Percentiles rank a stretch among this genome's conserved stretches.
These are phyloP conservation scores for Aspergillus neoniger DNA, from an alignment of 2,329 filamentous ascomycete genomes.

Conservation along the genomic window DNA sequence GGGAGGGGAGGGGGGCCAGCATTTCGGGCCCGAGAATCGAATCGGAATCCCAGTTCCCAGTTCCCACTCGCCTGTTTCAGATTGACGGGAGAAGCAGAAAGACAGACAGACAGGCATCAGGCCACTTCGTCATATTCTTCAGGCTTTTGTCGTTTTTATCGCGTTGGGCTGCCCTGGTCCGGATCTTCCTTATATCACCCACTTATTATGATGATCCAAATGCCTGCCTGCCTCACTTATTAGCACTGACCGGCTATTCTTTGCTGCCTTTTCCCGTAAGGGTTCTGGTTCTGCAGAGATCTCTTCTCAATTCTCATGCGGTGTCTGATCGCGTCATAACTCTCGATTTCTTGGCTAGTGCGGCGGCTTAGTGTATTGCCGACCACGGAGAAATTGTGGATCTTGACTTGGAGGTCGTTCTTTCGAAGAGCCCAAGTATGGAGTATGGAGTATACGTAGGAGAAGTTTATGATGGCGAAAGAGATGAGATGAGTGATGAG, in stretches of 20 bases:
- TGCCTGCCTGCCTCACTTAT: background rate
- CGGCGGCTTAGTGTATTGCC: constrained; percentile 1
- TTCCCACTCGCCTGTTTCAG: constrained; percentile 1
- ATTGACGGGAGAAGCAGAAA: background rate
- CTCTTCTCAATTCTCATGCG: background rate
- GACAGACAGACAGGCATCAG: background rate
- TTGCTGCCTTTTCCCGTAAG: too few relatives aligned
- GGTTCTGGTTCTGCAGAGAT: background rate
- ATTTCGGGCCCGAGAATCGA: background rate
- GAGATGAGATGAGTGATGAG: background rate
- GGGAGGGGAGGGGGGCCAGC: background rate
- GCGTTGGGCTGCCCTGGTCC: background rate
- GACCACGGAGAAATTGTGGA: constrained; percentile 9
- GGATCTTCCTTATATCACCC: background rate
- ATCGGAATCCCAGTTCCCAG: background rate
- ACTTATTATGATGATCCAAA: background rate
- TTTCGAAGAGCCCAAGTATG: background rate
- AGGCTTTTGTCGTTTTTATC: background rate
- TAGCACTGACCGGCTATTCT: background rate
- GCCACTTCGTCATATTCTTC: constrained; percentile 3
- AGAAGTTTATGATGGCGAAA: background rate
- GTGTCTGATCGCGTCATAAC: background rate
- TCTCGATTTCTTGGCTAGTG: background rate
- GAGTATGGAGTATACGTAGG: background rate
- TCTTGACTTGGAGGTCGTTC: background rate